phyloP scores from a whole-genome alignment of 805 yeast genomes.

The Metschnikowia amazonensis region DNA sequence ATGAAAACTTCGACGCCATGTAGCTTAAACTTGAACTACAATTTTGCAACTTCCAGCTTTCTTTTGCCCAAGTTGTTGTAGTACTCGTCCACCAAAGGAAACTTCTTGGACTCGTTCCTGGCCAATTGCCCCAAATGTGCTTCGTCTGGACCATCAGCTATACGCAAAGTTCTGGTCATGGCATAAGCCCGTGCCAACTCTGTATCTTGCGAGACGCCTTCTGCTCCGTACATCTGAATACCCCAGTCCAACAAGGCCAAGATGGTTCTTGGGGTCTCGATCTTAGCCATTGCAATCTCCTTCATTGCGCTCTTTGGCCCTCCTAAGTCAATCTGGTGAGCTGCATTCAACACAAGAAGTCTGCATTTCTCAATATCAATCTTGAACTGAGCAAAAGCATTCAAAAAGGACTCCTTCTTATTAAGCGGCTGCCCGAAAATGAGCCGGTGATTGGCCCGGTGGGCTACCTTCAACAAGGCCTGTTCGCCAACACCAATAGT shows the following conservation, averaged over 20 bases:
- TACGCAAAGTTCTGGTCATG: constrained; percentile 50
- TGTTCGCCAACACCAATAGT: constrained; percentile 58
- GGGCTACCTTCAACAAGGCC: constrained; percentile 44
- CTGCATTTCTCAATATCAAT: constrained; percentile 53
- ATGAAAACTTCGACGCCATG: not conserved
- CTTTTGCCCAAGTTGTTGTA: constrained; percentile 24
- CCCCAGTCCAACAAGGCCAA: constrained; percentile 55
- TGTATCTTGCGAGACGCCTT: constrained; percentile 60
- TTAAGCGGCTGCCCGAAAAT: constrained; percentile 52
- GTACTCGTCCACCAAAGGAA: constrained; percentile 32
- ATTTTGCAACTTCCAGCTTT: constrained; percentile 22
- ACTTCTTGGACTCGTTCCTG: constrained; percentile 41
- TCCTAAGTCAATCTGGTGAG: constrained; percentile 52
- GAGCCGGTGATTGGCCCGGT: constrained; percentile 49
- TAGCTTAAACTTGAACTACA: constrained; percentile 16
- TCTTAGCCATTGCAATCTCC: constrained; percentile 62
- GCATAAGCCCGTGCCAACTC: constrained; percentile 54
- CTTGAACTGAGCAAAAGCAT: constrained; percentile 48
- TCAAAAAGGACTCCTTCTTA: constrained; percentile 48
- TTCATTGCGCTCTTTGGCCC: constrained; percentile 52
- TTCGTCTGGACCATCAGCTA: constrained; percentile 71
- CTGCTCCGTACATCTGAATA: constrained; percentile 62
- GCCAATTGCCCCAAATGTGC: constrained; percentile 59
- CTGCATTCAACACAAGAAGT: constrained; percentile 54
- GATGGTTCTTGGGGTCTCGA: constrained; percentile 56